These are phyloP conservation scores for Diaporthe ilicicola DNA, from an alignment of 2,329 filamentous ascomycete genomes.

Conservation along the genomic window DNA sequence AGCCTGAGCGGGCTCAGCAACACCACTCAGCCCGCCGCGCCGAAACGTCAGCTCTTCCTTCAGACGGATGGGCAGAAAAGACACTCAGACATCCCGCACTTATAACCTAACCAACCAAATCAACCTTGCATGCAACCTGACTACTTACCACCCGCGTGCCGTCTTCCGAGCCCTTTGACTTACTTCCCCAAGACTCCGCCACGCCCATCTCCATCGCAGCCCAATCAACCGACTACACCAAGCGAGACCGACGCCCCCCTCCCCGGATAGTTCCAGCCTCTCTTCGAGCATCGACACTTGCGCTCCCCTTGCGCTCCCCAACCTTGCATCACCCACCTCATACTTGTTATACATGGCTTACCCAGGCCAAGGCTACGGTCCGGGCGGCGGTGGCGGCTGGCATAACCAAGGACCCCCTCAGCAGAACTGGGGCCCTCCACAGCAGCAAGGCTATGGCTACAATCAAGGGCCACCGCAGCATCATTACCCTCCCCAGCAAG, in stretches of 20 bases:
- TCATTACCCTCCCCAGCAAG: constrained; percentile 21
- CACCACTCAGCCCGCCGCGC: not conserved
- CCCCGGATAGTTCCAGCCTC: not conserved
- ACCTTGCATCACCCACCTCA: not conserved
- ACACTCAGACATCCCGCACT: not conserved
- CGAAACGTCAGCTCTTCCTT: constrained; percentile 18
- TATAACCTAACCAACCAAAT: not conserved
- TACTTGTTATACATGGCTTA: constrained; percentile 33
- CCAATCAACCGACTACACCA: not conserved
- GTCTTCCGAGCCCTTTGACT: not conserved
- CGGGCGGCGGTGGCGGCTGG: constrained; percentile 33
- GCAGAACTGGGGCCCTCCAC: constrained; percentile 26
- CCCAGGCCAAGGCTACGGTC: constrained; percentile 40
- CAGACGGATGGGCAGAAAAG: not conserved
- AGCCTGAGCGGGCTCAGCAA: not conserved
- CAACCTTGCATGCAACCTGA: constrained; percentile 1
- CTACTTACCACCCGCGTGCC: not conserved
- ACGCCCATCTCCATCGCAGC: not conserved
- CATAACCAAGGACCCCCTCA: constrained; percentile 35
- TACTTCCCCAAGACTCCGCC: not conserved
- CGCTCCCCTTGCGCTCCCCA: not conserved
- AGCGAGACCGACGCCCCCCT: not conserved
- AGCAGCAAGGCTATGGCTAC: constrained; percentile 25
- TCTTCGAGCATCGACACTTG: not conserved
- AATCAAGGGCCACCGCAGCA: constrained; percentile 24